A percentile compares a stretch with the other conserved stretches of the same genome.
Evolutionary conservation across 805 yeast species (phyloP).

Genomic region (Saccharomycopsis sp.): DNA sequence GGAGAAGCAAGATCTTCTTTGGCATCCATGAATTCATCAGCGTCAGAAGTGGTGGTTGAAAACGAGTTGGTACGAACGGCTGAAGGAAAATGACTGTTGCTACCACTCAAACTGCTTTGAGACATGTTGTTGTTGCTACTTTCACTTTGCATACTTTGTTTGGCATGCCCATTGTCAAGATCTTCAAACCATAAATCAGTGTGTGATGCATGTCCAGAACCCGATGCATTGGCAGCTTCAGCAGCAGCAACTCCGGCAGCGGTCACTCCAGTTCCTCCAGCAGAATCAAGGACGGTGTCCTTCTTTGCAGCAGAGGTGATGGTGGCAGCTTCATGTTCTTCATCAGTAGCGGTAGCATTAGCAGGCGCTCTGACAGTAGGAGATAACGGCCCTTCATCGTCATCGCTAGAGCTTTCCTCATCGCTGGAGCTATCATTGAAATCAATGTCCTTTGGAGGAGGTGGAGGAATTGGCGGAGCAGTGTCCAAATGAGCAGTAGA

Average conservation of each 20-base stretch:
- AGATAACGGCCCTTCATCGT: neutral
- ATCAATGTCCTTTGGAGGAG: neutral
- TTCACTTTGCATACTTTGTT: too few species aligned
- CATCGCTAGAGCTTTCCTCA: neutral
- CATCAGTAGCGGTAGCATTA: constrained; percentile 1
- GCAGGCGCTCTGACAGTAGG: neutral
- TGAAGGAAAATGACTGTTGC: too few species aligned
- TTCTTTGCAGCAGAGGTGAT: neutral
- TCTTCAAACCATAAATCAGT: constrained; percentile 16
- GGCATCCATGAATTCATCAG: constrained; percentile 18
- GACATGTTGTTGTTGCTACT: too few species aligned
- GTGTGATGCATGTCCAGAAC: constrained; percentile 1
- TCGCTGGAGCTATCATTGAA: neutral
- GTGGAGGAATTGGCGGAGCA: constrained; percentile 1
- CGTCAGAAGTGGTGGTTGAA: constrained; percentile 10
- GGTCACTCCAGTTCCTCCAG: neutral
- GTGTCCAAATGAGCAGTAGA: neutral
- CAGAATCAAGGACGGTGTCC: constrained; percentile 1
- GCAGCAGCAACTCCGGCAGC: neutral
- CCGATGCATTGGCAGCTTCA: too few species aligned
- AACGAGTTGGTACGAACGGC: constrained; percentile 9
- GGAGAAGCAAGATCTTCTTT: constrained; percentile 18
- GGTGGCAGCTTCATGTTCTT: neutral
- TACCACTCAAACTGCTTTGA: too few species aligned
- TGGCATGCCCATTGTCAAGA: constrained; percentile 1